phyloP scores from a whole-genome alignment of 2,329 filamentous ascomycete species.

The Scorias spongiosa region DNA sequence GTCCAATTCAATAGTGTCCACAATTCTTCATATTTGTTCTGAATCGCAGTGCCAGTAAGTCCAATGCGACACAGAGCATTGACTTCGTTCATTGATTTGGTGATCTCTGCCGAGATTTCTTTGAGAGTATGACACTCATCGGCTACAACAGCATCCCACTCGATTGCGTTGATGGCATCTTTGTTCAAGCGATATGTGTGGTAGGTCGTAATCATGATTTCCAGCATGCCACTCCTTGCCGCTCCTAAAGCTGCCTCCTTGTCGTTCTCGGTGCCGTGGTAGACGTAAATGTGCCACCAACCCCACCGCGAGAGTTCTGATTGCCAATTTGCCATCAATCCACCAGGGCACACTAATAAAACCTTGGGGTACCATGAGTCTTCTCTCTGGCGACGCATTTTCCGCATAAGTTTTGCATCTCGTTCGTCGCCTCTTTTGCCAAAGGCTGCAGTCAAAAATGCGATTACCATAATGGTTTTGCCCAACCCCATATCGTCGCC shows the following conservation, averaged over 20 bases:
- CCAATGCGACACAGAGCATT: constrained; percentile 89
- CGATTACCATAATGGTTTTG: constrained; percentile 91
- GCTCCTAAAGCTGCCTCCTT: constrained; percentile 40
- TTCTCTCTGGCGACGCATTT: constrained; percentile 49
- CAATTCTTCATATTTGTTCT: constrained; percentile 94
- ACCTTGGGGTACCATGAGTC: constrained; percentile 67
- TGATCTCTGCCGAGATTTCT: constrained; percentile 59
- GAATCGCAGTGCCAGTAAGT: constrained; percentile 86
- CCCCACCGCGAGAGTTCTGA: constrained; percentile 80
- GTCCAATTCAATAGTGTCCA: constrained; percentile 97
- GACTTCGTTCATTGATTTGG: constrained; percentile 74
- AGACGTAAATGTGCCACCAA: constrained; percentile 82
- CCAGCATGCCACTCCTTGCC: constrained; percentile 59
- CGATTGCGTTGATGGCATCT: constrained; percentile 62
- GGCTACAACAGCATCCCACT: constrained; percentile 88
- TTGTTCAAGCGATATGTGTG: constrained; percentile 68
- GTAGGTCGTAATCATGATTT: constrained; percentile 92
- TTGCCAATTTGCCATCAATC: constrained; percentile 81
- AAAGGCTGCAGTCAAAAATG: constrained; percentile 80
- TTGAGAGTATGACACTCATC: constrained; percentile 91
- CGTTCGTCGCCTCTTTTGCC: constrained; percentile 85
- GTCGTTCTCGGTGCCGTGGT: constrained; percentile 49
- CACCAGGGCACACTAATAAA: constrained; percentile 77
- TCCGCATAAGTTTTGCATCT: constrained; percentile 75
- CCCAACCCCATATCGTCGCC: constrained; percentile 97